Conservation (phyloP, 495 filamentous ascomycete species). For the Trichoderma erinaceum region DNA sequence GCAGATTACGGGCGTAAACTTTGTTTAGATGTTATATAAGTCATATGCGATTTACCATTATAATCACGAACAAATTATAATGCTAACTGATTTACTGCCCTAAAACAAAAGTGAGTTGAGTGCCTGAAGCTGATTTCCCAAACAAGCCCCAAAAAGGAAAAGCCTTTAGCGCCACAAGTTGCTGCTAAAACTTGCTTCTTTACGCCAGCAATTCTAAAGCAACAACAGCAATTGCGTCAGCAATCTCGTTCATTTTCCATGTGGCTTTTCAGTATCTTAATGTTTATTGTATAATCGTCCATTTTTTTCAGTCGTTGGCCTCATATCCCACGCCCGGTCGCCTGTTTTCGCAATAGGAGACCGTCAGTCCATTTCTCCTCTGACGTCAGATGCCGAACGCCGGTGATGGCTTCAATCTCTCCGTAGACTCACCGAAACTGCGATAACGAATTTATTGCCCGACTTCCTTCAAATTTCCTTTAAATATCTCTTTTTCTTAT, state of each 20-base stretch:
- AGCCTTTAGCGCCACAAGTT: background rate
- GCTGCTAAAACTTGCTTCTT: background rate
- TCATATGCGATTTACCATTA: no score
- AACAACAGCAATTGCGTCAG: conserved; percentile 1
- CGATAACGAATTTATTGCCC: background rate
- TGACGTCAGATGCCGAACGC: conserved; percentile 11
- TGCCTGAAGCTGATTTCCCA: no score
- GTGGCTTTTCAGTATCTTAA: no score
- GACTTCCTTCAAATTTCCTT: background rate
- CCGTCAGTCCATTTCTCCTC: background rate
- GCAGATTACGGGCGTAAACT: no score
- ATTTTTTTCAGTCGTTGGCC: background rate
- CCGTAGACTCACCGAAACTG: background rate
- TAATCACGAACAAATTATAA: no score
- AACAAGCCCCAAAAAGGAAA: background rate
- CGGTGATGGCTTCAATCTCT: background rate
- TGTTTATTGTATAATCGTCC: background rate
- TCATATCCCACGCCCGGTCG: background rate
- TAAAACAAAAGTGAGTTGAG: no score
- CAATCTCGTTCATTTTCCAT: background rate
- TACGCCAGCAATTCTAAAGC: background rate
- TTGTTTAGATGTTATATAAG: no score
- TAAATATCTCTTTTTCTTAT: background rate
- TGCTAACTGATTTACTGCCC: no score
- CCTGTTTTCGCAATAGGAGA: background rate